Percentiles rank a stretch among this genome's conserved stretches.
Conservation (phyloP, 2,329 filamentous ascomycete species). For the Diaporthe citriasiana region DNA sequence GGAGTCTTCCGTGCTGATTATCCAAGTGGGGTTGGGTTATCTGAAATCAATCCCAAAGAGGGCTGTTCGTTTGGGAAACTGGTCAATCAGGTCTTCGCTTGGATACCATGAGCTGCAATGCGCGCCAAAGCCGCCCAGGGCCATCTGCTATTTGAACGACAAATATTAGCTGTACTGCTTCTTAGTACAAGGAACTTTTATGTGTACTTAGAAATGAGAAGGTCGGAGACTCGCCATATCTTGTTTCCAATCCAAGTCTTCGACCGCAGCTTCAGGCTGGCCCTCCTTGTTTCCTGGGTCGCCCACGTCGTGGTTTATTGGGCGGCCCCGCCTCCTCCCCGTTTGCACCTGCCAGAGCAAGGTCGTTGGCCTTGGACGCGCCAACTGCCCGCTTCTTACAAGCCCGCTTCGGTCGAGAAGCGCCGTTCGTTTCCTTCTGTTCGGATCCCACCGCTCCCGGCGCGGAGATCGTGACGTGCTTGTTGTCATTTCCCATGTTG, state of each 20-base stretch:
- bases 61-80: too few species aligned
- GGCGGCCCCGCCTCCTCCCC: not conserved
- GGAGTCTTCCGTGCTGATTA: not conserved
- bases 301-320: not conserved
- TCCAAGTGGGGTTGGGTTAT: not conserved
- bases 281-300: not conserved
- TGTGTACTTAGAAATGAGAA: not conserved
- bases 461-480: too few species aligned
- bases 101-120: too few species aligned
- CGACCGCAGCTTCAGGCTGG: not conserved
- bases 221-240: not conserved
- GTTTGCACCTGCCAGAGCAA: not conserved
- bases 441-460: not conserved
- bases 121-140: not conserved
- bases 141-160: too few species aligned
- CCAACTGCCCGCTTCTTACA: not conserved
- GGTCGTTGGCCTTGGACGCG: not conserved
- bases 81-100: too few species aligned
- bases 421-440: not conserved
- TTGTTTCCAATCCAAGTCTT: not conserved
- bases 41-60: not conserved
- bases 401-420: not conserved
- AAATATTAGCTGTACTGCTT: not conserved
- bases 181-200: too few species aligned
- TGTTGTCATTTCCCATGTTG: not conserved